phyloP scores from a whole-genome alignment of 371 early-diverging fungal genomes.

The Coemansia sp. region DNA sequence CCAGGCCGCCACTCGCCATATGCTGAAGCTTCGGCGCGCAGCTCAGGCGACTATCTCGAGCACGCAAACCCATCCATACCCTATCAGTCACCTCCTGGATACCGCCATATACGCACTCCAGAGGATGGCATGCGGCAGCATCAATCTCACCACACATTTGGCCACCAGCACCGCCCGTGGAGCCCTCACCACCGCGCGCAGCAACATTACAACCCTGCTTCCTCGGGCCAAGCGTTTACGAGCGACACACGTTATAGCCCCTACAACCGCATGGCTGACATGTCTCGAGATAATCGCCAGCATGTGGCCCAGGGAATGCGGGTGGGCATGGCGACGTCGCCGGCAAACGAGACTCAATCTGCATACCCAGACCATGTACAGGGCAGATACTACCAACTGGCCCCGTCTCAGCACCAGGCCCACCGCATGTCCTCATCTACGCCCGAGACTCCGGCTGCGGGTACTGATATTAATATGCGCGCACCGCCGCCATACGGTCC shows the following conservation, averaged over 20 bases:
- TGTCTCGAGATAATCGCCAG: constrained; percentile 32
- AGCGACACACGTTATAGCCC: constrained; percentile 44
- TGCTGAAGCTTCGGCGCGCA: neutral
- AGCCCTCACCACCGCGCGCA: constrained; percentile 44
- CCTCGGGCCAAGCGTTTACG: constrained; percentile 12
- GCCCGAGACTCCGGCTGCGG: constrained; percentile 16
- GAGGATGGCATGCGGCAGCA: constrained; percentile 20
- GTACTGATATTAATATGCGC: neutral
- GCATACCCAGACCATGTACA: constrained; percentile 5
- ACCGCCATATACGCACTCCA: constrained; percentile 13
- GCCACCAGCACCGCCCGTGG: constrained; percentile 41
- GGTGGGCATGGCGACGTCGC: neutral
- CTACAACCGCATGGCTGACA: constrained; percentile 28
- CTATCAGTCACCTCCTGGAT: neutral
- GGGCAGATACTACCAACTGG: constrained; percentile 12
- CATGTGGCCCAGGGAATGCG: constrained; percentile 8
- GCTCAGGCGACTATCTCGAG: constrained; percentile 10
- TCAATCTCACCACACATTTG: constrained; percentile 10
- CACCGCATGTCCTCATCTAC: constrained; percentile 17
- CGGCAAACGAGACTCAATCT: neutral
- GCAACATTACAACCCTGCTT: constrained; percentile 36
- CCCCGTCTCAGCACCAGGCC: neutral
- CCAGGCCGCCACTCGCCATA: constrained; percentile 8
- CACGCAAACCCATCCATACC: constrained; percentile 2
- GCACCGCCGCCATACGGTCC: constrained; percentile 1